phyloP scores from a whole-genome alignment of 2,329 filamentous ascomycete species.

The Monosporascus sp. region DNA sequence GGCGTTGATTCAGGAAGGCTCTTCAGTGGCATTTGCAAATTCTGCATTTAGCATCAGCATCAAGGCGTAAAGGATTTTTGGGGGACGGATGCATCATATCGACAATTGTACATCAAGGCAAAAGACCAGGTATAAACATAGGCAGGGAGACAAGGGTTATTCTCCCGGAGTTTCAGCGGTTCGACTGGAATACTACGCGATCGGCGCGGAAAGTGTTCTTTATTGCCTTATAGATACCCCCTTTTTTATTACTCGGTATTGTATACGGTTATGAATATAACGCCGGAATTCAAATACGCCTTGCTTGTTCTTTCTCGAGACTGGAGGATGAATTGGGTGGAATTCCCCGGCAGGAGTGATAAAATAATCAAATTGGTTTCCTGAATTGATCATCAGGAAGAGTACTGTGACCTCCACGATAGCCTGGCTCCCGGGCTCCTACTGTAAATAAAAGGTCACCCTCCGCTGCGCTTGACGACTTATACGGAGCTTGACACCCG shows the following conservation, averaged over 20 bases:
- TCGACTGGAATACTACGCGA: not conserved
- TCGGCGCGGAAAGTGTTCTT: not conserved
- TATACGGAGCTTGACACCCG: too few species aligned
- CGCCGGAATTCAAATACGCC: too few species aligned
- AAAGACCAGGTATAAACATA: not conserved
- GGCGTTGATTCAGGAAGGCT: not conserved
- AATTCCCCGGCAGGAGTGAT: not conserved
- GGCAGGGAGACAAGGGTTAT: not conserved
- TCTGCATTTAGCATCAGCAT: not conserved
- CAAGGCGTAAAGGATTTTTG: not conserved
- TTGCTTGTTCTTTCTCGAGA: too few species aligned
- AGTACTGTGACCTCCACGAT: too few species aligned
- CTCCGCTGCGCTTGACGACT: too few species aligned
- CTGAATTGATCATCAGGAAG: too few species aligned
- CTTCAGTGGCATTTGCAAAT: conserved; percentile 8
- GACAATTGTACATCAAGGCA: not conserved
- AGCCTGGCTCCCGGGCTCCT: too few species aligned
- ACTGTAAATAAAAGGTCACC: too few species aligned
- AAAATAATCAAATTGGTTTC: too few species aligned
- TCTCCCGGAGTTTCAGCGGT: not conserved
- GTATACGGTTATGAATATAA: not conserved
- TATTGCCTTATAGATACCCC: not conserved
- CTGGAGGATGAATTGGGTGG: not conserved
- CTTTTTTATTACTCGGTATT: not conserved
- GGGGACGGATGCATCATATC: not conserved